Evolutionary conservation across 352 stramenopile genomes (phyloP), one percentile per base, ranked within the genome.

Genomic region (Saprolegnia diclina): DNA sequence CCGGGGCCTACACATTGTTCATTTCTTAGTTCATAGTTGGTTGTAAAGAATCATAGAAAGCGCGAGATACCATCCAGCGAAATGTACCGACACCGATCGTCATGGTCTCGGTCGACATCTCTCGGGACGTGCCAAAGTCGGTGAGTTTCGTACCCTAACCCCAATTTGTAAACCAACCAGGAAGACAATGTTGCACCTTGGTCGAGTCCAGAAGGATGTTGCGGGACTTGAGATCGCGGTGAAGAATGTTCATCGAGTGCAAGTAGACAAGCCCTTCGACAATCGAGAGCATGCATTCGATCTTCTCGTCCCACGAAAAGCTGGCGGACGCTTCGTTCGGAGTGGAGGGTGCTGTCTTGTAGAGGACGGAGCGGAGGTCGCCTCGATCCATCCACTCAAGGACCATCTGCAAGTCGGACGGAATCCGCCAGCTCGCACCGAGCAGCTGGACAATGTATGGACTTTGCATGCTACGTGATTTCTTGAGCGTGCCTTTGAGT

Each of bases 121-220:
- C n/a, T n/a, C n/a, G n/a, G n/a, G n/a, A n/a, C n/a, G n/a, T n/a
- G n/a, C n/a, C n/a, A n/a, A n/a, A n/a, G 73, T 91, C 83, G 45
- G 80, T 90, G n/a, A 91, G 72, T 50, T 91, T 91, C 10, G 63
- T 69, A n/a, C 53, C 63, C 63, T 66, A 55, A 19, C 37, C 13
- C 46, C 10, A 65, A 19, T 4, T 18, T 5, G 21, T 65, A 11
- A 53, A 65, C 5, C 44, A 13, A 46, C 56, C 10, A 35, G 4
- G n/a, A 16, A 11, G n/a, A 13, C 44, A 37, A 52, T 7, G 32
- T n/a, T n/a, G 21, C 14, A 66, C 59, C 46, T 69, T 69, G 18
- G 26, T 40, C 21, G 63, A 56, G 21, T 69, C 63, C 44, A 69
- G 19, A 5, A 69, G 44, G 5, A 69, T n/a, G 42, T 69, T 69